Conservation (phyloP, 108 stramenopile species). For the Skeletonema potamos region DNA sequence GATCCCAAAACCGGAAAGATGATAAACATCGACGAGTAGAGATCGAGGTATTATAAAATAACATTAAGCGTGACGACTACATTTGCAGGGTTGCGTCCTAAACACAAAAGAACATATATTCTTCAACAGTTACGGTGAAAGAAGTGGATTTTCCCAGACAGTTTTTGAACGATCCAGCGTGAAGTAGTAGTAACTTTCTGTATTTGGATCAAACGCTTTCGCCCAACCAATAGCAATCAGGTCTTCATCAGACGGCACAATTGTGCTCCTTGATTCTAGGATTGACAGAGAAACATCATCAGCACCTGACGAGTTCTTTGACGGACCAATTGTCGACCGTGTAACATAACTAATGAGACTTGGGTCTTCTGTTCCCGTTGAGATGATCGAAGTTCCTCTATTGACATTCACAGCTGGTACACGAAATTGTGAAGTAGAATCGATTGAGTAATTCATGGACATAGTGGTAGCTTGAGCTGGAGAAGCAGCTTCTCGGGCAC, state of each 20-base stretch:
- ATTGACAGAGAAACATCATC: conserved; percentile 47
- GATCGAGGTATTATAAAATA: background rate
- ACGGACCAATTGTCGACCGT: conserved; percentile 38
- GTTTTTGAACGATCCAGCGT: conserved; percentile 80
- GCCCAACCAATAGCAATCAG: conserved; percentile 85
- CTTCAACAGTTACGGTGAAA: background rate
- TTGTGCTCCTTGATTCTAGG: conserved; percentile 40
- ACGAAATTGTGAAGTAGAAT: conserved; percentile 37
- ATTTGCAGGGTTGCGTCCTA: background rate
- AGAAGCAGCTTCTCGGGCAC: conserved; percentile 3
- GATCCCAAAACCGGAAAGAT: conserved; percentile 81
- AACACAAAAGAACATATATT: background rate
- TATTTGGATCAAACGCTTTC: conserved; percentile 84
- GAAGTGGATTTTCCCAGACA: conserved; percentile 83
- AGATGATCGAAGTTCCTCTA: conserved; percentile 48
- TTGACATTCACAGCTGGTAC: background rate
- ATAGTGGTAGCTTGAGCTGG: conserved; percentile 32
- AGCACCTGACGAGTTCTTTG: conserved; percentile 9
- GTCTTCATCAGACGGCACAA: conserved; percentile 81
- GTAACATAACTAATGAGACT: conserved; percentile 48
- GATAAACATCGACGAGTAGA: conserved; percentile 72
- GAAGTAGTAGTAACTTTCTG: conserved; percentile 83
- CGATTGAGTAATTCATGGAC: conserved; percentile 68
- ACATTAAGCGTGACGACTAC: background rate
- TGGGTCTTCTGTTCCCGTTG: conserved; percentile 45